A percentile compares a stretch with the other conserved stretches of the same genome.
Conservation (phyloP, 768 basidiomycete species). For the Boletus barrowsii region DNA sequence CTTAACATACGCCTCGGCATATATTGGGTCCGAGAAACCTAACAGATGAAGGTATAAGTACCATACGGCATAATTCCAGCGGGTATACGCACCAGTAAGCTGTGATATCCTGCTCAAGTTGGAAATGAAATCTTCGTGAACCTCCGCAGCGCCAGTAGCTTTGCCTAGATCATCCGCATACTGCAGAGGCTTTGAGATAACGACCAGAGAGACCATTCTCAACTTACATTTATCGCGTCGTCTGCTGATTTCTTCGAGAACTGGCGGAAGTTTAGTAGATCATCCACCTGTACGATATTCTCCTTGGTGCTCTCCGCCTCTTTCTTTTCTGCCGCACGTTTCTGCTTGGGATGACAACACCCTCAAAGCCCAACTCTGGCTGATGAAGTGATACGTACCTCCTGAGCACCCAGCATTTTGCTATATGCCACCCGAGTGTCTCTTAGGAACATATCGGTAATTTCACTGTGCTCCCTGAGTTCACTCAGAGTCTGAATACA, state of each 20-base stretch:
- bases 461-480: conserved; percentile 52
- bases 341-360: conserved; percentile 41
- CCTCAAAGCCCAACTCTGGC: neutral
- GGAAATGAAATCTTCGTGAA: conserved; percentile 90
- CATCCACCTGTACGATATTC: conserved; percentile 85
- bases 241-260: conserved; percentile 89
- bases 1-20: conserved; percentile 96
- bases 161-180: conserved; percentile 86
- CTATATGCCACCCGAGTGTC: conserved; percentile 91
- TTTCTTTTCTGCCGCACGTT: conserved; percentile 89
- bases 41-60: conserved; percentile 1
- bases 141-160: conserved; percentile 82
- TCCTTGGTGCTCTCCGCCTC: conserved; percentile 69
- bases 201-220: neutral
- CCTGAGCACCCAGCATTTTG: conserved; percentile 94
- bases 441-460: conserved; percentile 71
- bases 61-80: neutral
- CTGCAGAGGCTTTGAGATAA: conserved; percentile 37
- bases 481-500: conserved; percentile 94
- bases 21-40: conserved; percentile 98
- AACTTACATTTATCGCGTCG: conserved; percentile 69
- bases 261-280: conserved; percentile 87
- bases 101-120: conserved; percentile 92
- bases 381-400: conserved; percentile 46
- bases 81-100: conserved; percentile 66